These are phyloP conservation scores for Penicillium paradoxum DNA, from an alignment of 495 filamentous ascomycete genomes.

Conservation along the genomic window DNA sequence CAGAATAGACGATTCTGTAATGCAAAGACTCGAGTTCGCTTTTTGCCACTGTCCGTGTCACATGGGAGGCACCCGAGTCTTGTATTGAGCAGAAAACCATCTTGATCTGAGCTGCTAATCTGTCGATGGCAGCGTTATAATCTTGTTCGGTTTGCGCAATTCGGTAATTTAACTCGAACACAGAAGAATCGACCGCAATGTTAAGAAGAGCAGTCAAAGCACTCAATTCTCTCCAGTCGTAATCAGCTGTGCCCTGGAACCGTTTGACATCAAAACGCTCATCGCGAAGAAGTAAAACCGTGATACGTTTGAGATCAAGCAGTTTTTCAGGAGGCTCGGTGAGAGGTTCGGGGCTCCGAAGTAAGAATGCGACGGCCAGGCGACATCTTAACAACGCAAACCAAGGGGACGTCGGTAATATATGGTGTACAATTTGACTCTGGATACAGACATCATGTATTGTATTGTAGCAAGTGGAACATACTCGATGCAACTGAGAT, in stretches of 20 bases:
- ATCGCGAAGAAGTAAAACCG: slow-evolving; percentile 44
- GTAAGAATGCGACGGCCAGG: slow-evolving; percentile 69
- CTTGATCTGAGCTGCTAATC: slow-evolving; percentile 57
- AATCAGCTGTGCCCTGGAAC: slow-evolving; percentile 36
- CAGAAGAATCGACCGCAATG: slow-evolving; percentile 65
- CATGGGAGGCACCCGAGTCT: slow-evolving; percentile 66
- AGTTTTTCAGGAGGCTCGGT: slow-evolving; percentile 36
- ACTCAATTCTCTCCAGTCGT: slow-evolving; percentile 62
- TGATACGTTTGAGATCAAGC: slow-evolving; percentile 50
- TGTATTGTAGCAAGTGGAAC: slow-evolving; percentile 46
- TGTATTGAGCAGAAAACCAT: slow-evolving; percentile 64
- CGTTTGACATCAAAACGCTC: slow-evolving; percentile 44
- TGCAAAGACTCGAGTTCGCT: slow-evolving; percentile 64
- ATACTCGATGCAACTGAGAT: slow-evolving; percentile 49
- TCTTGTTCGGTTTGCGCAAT: slow-evolving; percentile 36
- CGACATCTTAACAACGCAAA: slow-evolving; percentile 61
- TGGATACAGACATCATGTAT: slow-evolving; percentile 50
- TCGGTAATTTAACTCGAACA: slow-evolving; percentile 23
- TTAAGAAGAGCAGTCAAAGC: slow-evolving; percentile 64
- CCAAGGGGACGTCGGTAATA: slow-evolving; percentile 49
- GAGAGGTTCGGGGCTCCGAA: slow-evolving; percentile 46
- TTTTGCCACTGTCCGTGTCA: slow-evolving; percentile 70
- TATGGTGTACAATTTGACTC: slow-evolving; percentile 53
- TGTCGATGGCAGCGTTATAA: slow-evolving; percentile 69
- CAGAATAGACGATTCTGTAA: slow-evolving; percentile 62